Base-by-base conservation (phyloP, 441 rosid genomes). In the Metrosideros polymorpha region DNA sequence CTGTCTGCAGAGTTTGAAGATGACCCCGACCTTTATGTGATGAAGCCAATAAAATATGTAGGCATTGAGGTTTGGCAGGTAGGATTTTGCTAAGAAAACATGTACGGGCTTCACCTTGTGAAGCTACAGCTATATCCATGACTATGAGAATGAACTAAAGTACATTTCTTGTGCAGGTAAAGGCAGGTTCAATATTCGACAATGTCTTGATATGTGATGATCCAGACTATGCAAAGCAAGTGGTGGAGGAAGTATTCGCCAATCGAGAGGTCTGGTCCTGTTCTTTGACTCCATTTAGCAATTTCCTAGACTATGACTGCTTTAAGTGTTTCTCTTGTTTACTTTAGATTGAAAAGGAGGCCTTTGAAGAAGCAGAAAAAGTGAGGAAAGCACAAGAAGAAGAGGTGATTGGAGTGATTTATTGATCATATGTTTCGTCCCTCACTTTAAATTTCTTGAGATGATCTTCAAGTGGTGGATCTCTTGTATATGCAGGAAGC, bases 1-100 rank as follows among this genome's bases (percentile, higher is more conserved):
- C 50, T 27, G 59, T 71, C 86, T 83, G 63, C 93, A 97, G 99
- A 97, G 91, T 97, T 97, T 90, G 99, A 97, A 92, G 99, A 97
- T 89, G 99, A 97, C 88, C 99, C 98, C 17, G 98, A 97, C 85
- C 96, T 97, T 82, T 95, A 97, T 76, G 99, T 97, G 91, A 87
- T 95, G 88, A 97, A 93, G 92, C 85, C 85, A 52, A 66, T 83
- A 39, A 83, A 83, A 71, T 83, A 86, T 51, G 83, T 86, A 8
- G 88, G 88, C 57, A 86, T 86, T 59, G 88, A 86, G 84, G 88
- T 86, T 52, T 86, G 88, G 88, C 88, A 86, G 85, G 88, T 86
- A 51, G 53, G 83, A 53, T 61, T 61, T 9, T 22, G 50, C 55
- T 52, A 84, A 32, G 29, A 50, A 79, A 54, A 32, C 45, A 71